phyloP scores from a whole-genome alignment of 2,329 filamentous ascomycete genomes.

The Fusarium incarnatum region DNA sequence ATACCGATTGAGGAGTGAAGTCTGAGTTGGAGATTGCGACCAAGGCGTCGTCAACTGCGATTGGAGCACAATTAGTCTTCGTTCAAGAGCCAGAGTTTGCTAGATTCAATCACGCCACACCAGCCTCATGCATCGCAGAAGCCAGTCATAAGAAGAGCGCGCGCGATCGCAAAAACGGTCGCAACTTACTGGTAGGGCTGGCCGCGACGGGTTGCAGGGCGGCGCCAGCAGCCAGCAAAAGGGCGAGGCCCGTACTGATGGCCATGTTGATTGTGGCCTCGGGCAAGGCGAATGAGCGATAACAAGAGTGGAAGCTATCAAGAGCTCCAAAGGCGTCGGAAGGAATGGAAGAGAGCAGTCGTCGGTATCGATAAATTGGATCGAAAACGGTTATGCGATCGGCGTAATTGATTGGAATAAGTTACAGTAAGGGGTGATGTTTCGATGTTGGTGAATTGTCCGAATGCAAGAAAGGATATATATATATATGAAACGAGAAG shows the following conservation, averaged over 20 bases:
- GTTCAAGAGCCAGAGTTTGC: not conserved
- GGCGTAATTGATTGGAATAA: not conserved
- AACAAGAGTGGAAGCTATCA: slow-evolving; percentile 5
- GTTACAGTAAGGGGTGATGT: not conserved
- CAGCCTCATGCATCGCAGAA: not conserved
- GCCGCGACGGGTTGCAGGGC: slow-evolving; percentile 36
- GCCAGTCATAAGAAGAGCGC: not conserved
- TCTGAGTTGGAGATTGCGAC: slow-evolving; percentile 36
- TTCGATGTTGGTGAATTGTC: not conserved
- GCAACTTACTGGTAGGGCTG: slow-evolving; percentile 37
- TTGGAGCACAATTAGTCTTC: slow-evolving; percentile 27
- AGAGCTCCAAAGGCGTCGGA: slow-evolving; percentile 1
- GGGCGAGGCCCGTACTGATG: slow-evolving; percentile 41
- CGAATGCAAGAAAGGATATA: not conserved
- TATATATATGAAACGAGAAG: slow-evolving; percentile 5
- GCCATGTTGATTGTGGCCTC: slow-evolving; percentile 34
- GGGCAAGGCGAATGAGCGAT: not conserved
- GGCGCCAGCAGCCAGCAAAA: slow-evolving; percentile 44
- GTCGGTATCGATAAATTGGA: slow-evolving; percentile 14
- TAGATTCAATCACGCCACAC: not conserved
- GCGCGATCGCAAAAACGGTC: not conserved
- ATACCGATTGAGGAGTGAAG: slow-evolving; percentile 28
- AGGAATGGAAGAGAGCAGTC: slow-evolving; percentile 4
- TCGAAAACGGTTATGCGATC: slow-evolving; percentile 4
- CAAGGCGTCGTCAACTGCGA: slow-evolving; percentile 32